phyloP scores from a whole-genome alignment of 2,329 filamentous ascomycete species.

The Apiospora malaysiana region DNA sequence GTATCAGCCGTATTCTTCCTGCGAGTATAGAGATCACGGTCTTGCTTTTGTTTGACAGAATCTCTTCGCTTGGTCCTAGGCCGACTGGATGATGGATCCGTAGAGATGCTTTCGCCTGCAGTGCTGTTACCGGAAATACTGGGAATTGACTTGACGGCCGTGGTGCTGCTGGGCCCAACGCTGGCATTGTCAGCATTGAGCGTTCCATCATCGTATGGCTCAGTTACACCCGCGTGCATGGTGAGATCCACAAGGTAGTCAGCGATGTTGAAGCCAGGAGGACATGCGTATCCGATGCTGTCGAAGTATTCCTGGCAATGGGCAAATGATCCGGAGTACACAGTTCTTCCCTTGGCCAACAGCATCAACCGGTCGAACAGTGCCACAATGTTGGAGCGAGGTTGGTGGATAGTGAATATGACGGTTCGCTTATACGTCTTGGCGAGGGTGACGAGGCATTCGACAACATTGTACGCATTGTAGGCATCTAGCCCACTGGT shows the following conservation, averaged over 20 bases:
- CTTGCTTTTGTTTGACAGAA: constrained; percentile 85
- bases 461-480: constrained; percentile 98
- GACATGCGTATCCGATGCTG: constrained; percentile 87
- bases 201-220: constrained; percentile 52
- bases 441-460: constrained; percentile 91
- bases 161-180: constrained; percentile 83
- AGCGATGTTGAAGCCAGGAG: constrained; percentile 97
- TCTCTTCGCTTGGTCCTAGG: constrained; percentile 75
- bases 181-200: constrained; percentile 63
- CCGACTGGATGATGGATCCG: constrained; percentile 65
- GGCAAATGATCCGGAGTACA: constrained; percentile 90
- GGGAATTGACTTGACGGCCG: constrained; percentile 87
- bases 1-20: constrained; percentile 69
- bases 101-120: constrained; percentile 66
- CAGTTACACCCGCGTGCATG: constrained; percentile 84
- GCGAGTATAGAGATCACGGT: constrained; percentile 87
- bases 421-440: constrained; percentile 98
- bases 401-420: constrained; percentile 98
- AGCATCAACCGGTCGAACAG: constrained; percentile 94
- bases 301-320: constrained; percentile 94
- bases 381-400: constrained; percentile 96
- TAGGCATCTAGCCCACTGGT: constrained; percentile 95
- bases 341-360: constrained; percentile 84
- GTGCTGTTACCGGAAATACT: constrained; percentile 80
- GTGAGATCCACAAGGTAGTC: constrained; percentile 97